Evolutionary conservation across 345 rosid genomes (phyloP).

Genomic region (Pugionium dolabratum): DNA sequence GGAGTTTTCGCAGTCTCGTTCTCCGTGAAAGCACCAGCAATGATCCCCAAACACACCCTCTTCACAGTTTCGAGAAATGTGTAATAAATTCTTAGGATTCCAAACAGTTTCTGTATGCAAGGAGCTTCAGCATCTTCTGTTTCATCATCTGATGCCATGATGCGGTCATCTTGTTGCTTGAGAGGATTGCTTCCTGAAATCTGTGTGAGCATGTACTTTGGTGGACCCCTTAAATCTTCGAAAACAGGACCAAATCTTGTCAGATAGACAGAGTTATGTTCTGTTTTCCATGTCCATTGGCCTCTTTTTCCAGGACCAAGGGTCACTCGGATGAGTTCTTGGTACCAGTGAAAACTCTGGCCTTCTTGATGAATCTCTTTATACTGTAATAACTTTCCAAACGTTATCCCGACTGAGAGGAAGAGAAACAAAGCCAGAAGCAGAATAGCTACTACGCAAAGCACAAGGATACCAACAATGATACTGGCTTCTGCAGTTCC

Average conservation of each 20-base stretch:
- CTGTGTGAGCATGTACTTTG: conserved; percentile 94
- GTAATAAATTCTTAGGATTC: conserved; percentile 92
- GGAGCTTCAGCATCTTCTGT: conserved; percentile 97
- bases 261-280: conserved; percentile 46
- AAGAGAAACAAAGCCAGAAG: conserved; percentile 65
- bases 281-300: conserved; percentile 89
- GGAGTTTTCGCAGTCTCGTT: conserved; percentile 54
- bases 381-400: conserved; percentile 86
- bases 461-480: conserved; percentile 59
- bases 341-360: conserved; percentile 81
- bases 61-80: conserved; percentile 63
- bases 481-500: conserved; percentile 55
- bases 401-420: conserved; percentile 80
- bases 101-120: conserved; percentile 82
- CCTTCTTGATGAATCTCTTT: conserved; percentile 95
- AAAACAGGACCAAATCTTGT: conserved; percentile 70
- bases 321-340: conserved; percentile 74
- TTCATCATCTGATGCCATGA: conserved; percentile 91
- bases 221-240: conserved; percentile 92
- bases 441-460: conserved; percentile 50
- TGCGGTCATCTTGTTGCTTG: conserved; percentile 50
- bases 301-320: conserved; percentile 96
- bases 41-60: conserved; percentile 60
- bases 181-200: conserved; percentile 53
- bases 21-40: conserved; percentile 64